phyloP scores from a whole-genome alignment of 2,329 filamentous ascomycete species.

The Hypocreales sp. region DNA sequence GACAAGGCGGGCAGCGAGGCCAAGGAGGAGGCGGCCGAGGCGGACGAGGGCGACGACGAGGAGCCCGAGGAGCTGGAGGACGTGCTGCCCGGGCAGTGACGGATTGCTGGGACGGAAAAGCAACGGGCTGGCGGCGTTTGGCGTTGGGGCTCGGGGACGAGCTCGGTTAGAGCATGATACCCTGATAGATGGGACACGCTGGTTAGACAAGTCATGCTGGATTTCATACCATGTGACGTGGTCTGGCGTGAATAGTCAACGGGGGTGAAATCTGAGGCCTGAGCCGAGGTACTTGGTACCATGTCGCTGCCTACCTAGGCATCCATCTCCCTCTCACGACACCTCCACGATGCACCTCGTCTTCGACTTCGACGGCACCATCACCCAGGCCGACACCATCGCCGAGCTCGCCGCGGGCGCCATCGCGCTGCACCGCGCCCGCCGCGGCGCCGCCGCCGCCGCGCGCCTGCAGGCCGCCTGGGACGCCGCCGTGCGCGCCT shows the following conservation, averaged over 20 bases:
- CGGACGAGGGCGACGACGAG: constrained; percentile 50
- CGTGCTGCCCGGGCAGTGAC: constrained; percentile 28
- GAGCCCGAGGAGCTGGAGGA: constrained; percentile 66
- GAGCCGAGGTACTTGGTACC: too few species aligned
- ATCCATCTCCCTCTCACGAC: too few species aligned
- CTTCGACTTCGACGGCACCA: constrained; percentile 45
- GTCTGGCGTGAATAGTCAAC: too few species aligned
- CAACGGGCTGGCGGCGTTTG: not conserved
- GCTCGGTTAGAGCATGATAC: too few species aligned
- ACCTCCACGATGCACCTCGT: too few species aligned
- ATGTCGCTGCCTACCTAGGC: too few species aligned
- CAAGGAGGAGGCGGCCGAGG: constrained; percentile 38
- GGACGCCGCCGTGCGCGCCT: constrained; percentile 28
- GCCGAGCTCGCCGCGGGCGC: constrained; percentile 27
- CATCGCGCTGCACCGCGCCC: constrained; percentile 17
- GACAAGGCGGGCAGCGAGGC: constrained; percentile 24
- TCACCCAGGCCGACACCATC: constrained; percentile 39
- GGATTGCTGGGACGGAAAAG: not conserved
- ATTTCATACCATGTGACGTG: too few species aligned
- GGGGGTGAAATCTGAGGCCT: too few species aligned
- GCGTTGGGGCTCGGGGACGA: too few species aligned
- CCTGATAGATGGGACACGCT: too few species aligned
- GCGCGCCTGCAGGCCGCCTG: constrained; percentile 25
- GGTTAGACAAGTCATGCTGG: too few species aligned
- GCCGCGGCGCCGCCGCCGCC: constrained; percentile 8